phyloP scores from a whole-genome alignment of 495 filamentous ascomycete species.

The Geoglossum glabrum region DNA sequence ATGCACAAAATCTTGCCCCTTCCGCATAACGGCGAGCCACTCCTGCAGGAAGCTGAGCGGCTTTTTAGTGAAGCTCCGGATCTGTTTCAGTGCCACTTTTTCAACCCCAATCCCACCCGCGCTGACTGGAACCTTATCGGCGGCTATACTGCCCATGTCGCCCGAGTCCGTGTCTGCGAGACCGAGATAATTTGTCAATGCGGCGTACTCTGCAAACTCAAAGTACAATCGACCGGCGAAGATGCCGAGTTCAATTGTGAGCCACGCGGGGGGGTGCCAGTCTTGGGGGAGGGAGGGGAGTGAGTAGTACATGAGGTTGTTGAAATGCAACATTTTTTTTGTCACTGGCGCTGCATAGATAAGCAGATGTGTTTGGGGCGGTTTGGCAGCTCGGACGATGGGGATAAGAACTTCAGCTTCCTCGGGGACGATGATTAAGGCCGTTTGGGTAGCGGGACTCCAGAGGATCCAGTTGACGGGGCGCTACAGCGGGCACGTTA shows the following conservation, averaged over 20 bases:
- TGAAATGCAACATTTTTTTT: slow-evolving; percentile 2
- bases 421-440: background rate
- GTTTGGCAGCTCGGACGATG: background rate
- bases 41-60: slow-evolving; percentile 24
- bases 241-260: slow-evolving; percentile 30
- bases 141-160: background rate
- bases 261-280: slow-evolving; percentile 4
- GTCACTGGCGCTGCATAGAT: slow-evolving; percentile 1
- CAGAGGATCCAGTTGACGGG: slow-evolving; percentile 1
- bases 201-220: slow-evolving; percentile 29
- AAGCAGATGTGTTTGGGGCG: background rate
- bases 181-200: slow-evolving; percentile 33
- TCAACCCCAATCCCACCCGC: background rate
- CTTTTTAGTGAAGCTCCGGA: background rate
- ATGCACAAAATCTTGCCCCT: slow-evolving; percentile 29
- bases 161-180: slow-evolving; percentile 10
- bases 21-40: slow-evolving; percentile 30
- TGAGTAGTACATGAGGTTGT: background rate
- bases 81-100: background rate
- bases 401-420: background rate
- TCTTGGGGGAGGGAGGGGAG: background rate
- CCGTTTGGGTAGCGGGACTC: background rate
- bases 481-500: background rate
- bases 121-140: background rate
- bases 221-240: slow-evolving; percentile 52